Conservation (phyloP, 108 stramenopile species). For the Craspedostauros australis region DNA sequence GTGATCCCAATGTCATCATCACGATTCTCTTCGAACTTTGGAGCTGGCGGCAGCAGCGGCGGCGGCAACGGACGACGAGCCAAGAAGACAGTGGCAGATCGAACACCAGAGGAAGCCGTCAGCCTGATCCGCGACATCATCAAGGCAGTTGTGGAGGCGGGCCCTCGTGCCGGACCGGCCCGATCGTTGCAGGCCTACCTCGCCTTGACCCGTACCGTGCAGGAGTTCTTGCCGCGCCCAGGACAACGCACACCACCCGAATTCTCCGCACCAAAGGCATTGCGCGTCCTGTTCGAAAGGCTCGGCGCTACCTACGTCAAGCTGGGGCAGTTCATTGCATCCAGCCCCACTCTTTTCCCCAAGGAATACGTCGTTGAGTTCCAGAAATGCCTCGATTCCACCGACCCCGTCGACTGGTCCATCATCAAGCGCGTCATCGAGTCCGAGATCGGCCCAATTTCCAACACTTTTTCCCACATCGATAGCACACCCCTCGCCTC, state of each 20-base stretch:
- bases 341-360: conserved; percentile 90
- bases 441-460: conserved; percentile 72
- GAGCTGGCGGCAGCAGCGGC: no score
- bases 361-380: conserved; percentile 92
- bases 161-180: conserved; percentile 69
- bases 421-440: conserved; percentile 81
- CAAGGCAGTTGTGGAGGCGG: conserved; percentile 67
- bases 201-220: conserved; percentile 59
- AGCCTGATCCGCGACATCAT: conserved; percentile 69
- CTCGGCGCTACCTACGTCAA: conserved; percentile 96
- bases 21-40: no score
- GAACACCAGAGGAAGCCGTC: conserved; percentile 57
- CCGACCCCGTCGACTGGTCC: conserved; percentile 78
- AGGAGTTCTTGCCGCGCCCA: conserved; percentile 57
- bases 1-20: no score
- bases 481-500: conserved; percentile 81
- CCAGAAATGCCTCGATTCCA: conserved; percentile 91
- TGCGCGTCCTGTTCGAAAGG: conserved; percentile 83
- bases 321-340: conserved; percentile 94
- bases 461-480: conserved; percentile 56
- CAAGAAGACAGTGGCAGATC: conserved; percentile 60
- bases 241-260: conserved; percentile 21
- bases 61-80: conserved; percentile 13
- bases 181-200: conserved; percentile 75
- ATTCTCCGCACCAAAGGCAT: conserved; percentile 57